These are phyloP conservation scores for Rhododendron kiyosumense DNA, from an alignment of 148 eudicot genomes.

Conservation along the genomic window DNA sequence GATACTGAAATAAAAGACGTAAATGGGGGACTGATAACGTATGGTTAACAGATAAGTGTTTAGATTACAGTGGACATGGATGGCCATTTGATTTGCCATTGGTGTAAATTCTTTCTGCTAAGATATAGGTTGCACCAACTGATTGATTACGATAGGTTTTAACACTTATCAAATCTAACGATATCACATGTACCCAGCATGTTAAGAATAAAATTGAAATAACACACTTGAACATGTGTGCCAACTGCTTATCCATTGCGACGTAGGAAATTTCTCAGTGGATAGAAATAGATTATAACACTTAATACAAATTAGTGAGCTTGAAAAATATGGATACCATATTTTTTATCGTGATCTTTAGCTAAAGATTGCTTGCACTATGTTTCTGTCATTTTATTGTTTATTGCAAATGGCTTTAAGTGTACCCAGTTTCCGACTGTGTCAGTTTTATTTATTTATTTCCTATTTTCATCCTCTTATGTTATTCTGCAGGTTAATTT, in stretches of 20 bases:
- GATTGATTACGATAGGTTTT: background rate
- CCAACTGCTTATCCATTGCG: background rate
- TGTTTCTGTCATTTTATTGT: background rate
- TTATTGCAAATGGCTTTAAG: background rate
- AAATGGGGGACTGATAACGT: background rate
- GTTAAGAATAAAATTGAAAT: background rate
- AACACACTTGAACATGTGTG: background rate
- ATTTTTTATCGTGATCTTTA: background rate
- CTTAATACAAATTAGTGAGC: background rate
- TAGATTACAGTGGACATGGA: background rate
- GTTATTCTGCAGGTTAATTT: conserved; percentile 61
- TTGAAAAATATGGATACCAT: background rate
- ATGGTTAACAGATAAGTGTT: background rate
- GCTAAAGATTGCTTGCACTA: background rate
- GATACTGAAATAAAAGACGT: background rate
- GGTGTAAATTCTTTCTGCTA: background rate
- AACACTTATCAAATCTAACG: background rate
- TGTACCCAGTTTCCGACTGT: background rate
- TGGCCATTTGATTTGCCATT: background rate
- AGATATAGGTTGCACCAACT: background rate
- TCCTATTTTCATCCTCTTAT: background rate
- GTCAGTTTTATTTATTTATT: background rate
- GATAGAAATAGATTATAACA: background rate
- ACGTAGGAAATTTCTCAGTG: background rate
- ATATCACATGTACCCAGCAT: background rate